A percentile compares a stretch with the other conserved stretches of the same genome.
These are phyloP conservation scores for Tuber aestivum DNA, from an alignment of 495 filamentous ascomycete species.

Conservation along the genomic window DNA sequence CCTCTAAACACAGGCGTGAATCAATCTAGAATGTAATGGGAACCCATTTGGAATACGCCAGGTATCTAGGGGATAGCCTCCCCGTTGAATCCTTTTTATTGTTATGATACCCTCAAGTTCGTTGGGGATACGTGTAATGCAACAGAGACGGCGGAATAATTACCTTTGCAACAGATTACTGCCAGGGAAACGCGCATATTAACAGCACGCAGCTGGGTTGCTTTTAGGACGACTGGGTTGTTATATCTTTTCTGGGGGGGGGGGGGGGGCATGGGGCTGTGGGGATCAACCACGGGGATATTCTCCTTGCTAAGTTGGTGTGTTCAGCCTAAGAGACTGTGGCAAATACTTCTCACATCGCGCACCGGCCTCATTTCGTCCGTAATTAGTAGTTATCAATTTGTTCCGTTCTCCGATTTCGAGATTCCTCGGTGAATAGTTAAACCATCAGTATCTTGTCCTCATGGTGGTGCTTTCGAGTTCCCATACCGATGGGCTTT, in stretches of 20 bases:
- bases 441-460: not conserved
- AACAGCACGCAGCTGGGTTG: not conserved
- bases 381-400: not conserved
- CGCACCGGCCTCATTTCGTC: not conserved
- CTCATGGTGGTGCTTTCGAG: too few relatives aligned
- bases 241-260: not conserved
- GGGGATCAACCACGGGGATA: not conserved
- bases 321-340: not conserved
- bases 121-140: not conserved
- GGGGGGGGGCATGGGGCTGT: not conserved
- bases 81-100: not conserved
- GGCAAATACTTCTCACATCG: not conserved
- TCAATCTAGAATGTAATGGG: not conserved
- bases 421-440: not conserved
- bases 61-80: not conserved
- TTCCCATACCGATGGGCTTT: not conserved
- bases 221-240: not conserved
- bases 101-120: not conserved
- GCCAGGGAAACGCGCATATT: not conserved
- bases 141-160: not conserved
- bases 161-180: not conserved
- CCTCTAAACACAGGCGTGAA: not conserved
- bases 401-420: not conserved
- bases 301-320: not conserved
- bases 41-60: not conserved